Base-by-base conservation (phyloP, 805 yeast genomes). In the Metschnikowia aberdeeniae region DNA sequence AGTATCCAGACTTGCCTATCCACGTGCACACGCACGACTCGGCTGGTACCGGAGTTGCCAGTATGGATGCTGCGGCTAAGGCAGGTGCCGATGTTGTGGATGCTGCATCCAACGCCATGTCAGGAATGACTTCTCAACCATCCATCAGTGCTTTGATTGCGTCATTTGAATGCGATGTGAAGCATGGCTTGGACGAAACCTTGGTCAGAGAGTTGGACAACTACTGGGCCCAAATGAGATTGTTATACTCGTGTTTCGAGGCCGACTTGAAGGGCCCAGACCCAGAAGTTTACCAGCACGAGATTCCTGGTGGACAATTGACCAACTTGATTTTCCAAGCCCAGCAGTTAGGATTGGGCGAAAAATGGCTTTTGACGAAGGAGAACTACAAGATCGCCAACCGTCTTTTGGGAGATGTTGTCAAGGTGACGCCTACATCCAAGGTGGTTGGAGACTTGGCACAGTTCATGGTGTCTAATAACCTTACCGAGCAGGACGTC, bases 21-120 rank as follows among this genome's bases (percentile, higher is more conserved):
- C 99, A 93, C 66, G 97, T 93, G 36, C 99, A 93, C 72, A 90
- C 98, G 30, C 99, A 93, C 71, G 99, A 93, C 72, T 90, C 98
- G 52, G 99, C 99, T 31, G 99, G 99, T 74, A 93, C 99, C 45
- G 99, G 96, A 70, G 97, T 93, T 54, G 92, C 97, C 36, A 85
- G 96, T 29, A 90, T 92, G 93, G 84, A 84, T 59, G 96, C 93
- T 4, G 84, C 90, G 66, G 97, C 97, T 14, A 67, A 75, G 57
- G 95, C 97, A 32, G 99, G 99, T 61, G 99, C 98, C 33, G 99
- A 93, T 74, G 95, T 86, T 47, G 98, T 93, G 57, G 99, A 93
- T 67, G 95, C 89, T 60, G 98, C 98, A 6, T 81, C 95, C 47
- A 93, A 93, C 77, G 89, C 97, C 27, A 84, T 93, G 89, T 90